These are phyloP conservation scores for Lentinula detonsa DNA, from an alignment of 768 basidiomycete species.

Conservation along the genomic window DNA sequence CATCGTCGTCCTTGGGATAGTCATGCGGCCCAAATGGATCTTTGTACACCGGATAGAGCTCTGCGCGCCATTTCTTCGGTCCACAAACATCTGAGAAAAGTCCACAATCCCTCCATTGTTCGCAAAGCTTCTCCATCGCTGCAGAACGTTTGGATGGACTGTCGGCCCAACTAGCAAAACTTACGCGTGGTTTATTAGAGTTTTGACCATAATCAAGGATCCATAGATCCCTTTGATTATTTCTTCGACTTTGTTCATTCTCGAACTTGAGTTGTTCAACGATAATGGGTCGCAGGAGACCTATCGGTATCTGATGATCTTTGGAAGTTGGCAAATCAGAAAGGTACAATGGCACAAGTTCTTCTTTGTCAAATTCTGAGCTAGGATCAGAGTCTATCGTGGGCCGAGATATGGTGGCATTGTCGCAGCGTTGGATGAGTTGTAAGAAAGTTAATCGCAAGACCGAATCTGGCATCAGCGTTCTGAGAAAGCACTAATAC, in stretches of 20 bases:
- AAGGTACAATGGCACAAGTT: slow-evolving; percentile 53
- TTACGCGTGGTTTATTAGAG: slow-evolving; percentile 22
- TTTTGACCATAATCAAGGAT: slow-evolving; percentile 17
- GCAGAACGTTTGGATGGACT: slow-evolving; percentile 51
- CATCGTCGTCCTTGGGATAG: slow-evolving; percentile 29
- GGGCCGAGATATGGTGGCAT: slow-evolving; percentile 39
- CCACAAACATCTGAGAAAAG: slow-evolving; percentile 63
- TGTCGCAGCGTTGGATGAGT: slow-evolving; percentile 67
- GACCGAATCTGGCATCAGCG: background rate
- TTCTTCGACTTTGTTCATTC: slow-evolving; percentile 27
- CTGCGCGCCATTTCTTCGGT: slow-evolving; percentile 76
- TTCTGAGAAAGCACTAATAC: background rate
- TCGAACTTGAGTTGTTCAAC: slow-evolving; percentile 49
- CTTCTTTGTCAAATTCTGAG: slow-evolving; percentile 26
- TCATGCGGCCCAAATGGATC: slow-evolving; percentile 61
- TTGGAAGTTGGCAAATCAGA: slow-evolving; percentile 29
- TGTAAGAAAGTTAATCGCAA: slow-evolving; percentile 46
- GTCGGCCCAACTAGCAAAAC: slow-evolving; percentile 46
- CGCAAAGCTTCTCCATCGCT: slow-evolving; percentile 61
- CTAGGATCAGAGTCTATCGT: slow-evolving; percentile 20
- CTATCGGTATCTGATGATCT: slow-evolving; percentile 43
- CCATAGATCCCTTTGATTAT: slow-evolving; percentile 33
- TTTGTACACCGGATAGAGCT: slow-evolving; percentile 74
- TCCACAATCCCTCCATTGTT: slow-evolving; percentile 67
- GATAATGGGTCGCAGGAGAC: slow-evolving; percentile 53